phyloP scores from a whole-genome alignment of 208 protist genomes.

The Vickermania ingenoplastis region DNA sequence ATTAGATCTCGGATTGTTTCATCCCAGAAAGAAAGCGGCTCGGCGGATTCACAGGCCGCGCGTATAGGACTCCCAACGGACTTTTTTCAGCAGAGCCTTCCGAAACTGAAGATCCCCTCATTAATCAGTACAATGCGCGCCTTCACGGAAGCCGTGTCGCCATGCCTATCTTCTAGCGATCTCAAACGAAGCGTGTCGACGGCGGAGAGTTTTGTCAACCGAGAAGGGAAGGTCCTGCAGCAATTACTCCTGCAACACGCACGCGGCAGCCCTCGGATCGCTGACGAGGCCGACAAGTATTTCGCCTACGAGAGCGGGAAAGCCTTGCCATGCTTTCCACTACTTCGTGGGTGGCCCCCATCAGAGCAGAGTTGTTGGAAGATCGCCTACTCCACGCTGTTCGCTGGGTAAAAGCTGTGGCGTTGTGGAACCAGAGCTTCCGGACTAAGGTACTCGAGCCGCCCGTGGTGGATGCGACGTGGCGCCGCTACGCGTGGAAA shows the following conservation, averaged over 20 bases:
- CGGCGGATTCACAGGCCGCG: too few relatives aligned
- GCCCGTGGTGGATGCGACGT: constrained; percentile 28
- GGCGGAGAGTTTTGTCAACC: constrained; percentile 34
- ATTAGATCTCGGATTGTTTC: too few relatives aligned
- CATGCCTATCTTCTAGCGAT: constrained; percentile 40
- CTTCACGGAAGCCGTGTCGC: constrained; percentile 42
- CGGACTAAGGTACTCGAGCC: constrained; percentile 61
- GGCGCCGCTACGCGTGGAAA: constrained; percentile 31
- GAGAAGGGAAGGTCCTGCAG: constrained; percentile 33
- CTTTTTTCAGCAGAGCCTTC: constrained; percentile 80
- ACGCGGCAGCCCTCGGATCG: too few relatives aligned
- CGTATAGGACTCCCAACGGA: too few relatives aligned
- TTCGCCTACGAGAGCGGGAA: too few relatives aligned
- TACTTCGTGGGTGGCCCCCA: constrained; percentile 41
- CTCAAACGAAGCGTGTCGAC: constrained; percentile 23
- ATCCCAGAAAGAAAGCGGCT: too few relatives aligned
- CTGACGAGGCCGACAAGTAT: too few relatives aligned
- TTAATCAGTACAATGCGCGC: constrained; percentile 34
- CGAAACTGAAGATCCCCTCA: constrained; percentile 59
- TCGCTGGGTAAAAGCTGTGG: constrained; percentile 64
- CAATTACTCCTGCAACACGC: too few relatives aligned
- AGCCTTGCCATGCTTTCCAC: too few relatives aligned
- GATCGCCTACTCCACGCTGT: constrained; percentile 66
- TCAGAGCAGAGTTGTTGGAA: constrained; percentile 18
- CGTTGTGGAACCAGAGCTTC: constrained; percentile 63